These are phyloP conservation scores for Trypanosoma platydactyli DNA, from an alignment of 208 protist species.

Conservation along the genomic window DNA sequence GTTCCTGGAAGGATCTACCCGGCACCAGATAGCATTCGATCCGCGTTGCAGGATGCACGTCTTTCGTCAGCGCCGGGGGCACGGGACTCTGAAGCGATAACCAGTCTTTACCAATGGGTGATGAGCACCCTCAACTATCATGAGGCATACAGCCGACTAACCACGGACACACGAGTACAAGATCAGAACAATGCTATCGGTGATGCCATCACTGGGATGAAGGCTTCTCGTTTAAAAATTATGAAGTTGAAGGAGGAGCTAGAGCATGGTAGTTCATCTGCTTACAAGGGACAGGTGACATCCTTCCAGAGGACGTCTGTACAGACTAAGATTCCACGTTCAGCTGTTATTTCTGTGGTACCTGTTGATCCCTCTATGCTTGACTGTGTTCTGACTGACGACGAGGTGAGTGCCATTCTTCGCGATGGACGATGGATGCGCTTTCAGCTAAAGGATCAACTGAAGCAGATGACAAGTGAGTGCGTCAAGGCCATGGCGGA, in stretches of 20 bases:
- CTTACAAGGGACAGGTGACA: slow-evolving; percentile 46
- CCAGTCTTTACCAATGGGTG: slow-evolving; percentile 57
- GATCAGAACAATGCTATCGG: slow-evolving; percentile 63
- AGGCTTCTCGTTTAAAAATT: slow-evolving; percentile 60
- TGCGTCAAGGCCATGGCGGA: slow-evolving; percentile 37
- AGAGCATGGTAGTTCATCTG: slow-evolving; percentile 11
- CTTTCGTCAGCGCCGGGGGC: slow-evolving; percentile 42
- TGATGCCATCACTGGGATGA: slow-evolving; percentile 56
- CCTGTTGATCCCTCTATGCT: slow-evolving; percentile 37
- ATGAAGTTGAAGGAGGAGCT: slow-evolving; percentile 66
- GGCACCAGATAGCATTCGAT: slow-evolving; percentile 31
- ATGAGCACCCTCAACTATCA: slow-evolving; percentile 63
- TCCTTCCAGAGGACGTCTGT: slow-evolving; percentile 65
- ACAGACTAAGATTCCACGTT: slow-evolving; percentile 45
- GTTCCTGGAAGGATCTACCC: slow-evolving; percentile 48
- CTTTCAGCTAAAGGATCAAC: slow-evolving; percentile 39
- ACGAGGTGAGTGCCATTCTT: slow-evolving; percentile 41
- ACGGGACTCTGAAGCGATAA: slow-evolving; percentile 44
- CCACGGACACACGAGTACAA: slow-evolving; percentile 57
- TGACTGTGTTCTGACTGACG: slow-evolving; percentile 58
- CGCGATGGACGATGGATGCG: slow-evolving; percentile 32
- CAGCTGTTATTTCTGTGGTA: slow-evolving; percentile 55
- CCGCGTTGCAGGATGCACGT: slow-evolving; percentile 32
- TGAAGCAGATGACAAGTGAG: slow-evolving; percentile 23
- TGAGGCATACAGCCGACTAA: slow-evolving; percentile 53